phyloP scores from a whole-genome alignment of 768 basidiomycete genomes.

The Kwoniella heveanensis region DNA sequence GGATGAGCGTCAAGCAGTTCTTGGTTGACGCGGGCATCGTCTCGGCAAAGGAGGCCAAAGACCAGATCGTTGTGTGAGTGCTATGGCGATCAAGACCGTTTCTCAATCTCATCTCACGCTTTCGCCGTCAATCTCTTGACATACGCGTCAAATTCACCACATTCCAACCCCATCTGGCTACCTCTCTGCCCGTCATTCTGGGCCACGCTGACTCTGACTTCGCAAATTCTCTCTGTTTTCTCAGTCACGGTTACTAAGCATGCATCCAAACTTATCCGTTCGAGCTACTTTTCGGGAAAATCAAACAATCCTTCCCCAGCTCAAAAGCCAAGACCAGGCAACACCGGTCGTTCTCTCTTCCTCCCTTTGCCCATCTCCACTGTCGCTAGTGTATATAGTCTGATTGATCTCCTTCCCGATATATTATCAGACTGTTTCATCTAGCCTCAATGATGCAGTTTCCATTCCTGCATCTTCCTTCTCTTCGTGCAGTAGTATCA shows the following conservation, averaged over 20 bases:
- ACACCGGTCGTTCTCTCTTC: neutral
- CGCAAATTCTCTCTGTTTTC: neutral
- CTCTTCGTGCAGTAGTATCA: too few species aligned
- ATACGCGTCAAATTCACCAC: too few species aligned
- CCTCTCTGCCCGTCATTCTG: too few species aligned
- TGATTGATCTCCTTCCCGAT: too few species aligned
- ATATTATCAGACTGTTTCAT: too few species aligned
- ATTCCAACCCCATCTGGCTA: too few species aligned
- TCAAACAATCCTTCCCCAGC: neutral
- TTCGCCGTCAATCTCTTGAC: too few species aligned
- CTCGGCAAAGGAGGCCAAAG: constrained; percentile 56
- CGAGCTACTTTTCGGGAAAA: neutral
- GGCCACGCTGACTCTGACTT: constrained; percentile 6
- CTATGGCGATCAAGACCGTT: too few species aligned
- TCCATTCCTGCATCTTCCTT: too few species aligned
- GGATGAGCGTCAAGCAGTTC: constrained; percentile 84
- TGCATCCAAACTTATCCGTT: neutral
- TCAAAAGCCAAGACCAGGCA: neutral
- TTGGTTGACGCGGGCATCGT: constrained; percentile 64
- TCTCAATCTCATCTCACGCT: too few species aligned
- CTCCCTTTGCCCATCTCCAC: neutral
- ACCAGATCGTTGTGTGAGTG: constrained; percentile 54
- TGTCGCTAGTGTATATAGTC: too few species aligned
- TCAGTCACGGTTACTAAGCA: constrained; percentile 50
- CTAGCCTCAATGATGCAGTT: too few species aligned